These are phyloP conservation scores for Infundibulicybe gibba DNA, from an alignment of 768 basidiomycete species.

Conservation along the genomic window DNA sequence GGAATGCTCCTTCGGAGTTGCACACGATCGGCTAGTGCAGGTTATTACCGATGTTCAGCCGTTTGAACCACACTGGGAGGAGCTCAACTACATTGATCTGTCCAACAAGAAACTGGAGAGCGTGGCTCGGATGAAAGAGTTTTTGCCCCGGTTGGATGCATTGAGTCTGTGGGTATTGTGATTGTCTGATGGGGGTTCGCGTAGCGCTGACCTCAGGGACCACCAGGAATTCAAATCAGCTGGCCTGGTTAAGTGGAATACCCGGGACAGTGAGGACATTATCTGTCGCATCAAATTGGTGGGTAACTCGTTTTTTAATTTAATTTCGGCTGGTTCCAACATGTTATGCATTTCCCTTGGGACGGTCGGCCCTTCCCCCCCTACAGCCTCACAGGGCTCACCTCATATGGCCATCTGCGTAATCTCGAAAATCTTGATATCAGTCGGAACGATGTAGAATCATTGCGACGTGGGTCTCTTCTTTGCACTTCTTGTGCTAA, in stretches of 20 bases:
- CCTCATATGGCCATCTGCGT: conserved; percentile 83
- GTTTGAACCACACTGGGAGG: conserved; percentile 94
- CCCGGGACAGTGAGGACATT: conserved; percentile 71
- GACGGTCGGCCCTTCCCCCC: conserved; percentile 2
- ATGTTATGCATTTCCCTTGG: no score
- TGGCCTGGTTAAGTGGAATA: conserved; percentile 79
- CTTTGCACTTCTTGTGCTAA: no score
- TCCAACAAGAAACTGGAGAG: conserved; percentile 72
- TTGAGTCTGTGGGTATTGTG: conserved; percentile 64
- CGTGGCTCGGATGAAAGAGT: conserved; percentile 82
- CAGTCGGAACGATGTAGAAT: conserved; percentile 86
- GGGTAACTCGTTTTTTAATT: conserved; percentile 21
- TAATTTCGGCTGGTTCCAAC: background rate
- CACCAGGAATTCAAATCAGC: conserved; percentile 66
- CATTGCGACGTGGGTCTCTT: conserved; percentile 69
- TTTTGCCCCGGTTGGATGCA: conserved; percentile 76
- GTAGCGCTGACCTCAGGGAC: background rate
- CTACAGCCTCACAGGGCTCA: conserved; percentile 74
- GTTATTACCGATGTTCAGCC: conserved; percentile 94
- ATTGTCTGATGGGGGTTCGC: background rate
- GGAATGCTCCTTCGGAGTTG: conserved; percentile 93
- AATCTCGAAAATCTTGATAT: conserved; percentile 91
- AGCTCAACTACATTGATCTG: conserved; percentile 70
- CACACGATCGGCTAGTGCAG: conserved; percentile 88
- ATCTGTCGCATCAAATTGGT: conserved; percentile 77